A percentile compares a stretch with the other conserved stretches of the same genome.
These are phyloP conservation scores for Collariella sp. DNA, from an alignment of 495 filamentous ascomycete genomes.

Conservation along the genomic window DNA sequence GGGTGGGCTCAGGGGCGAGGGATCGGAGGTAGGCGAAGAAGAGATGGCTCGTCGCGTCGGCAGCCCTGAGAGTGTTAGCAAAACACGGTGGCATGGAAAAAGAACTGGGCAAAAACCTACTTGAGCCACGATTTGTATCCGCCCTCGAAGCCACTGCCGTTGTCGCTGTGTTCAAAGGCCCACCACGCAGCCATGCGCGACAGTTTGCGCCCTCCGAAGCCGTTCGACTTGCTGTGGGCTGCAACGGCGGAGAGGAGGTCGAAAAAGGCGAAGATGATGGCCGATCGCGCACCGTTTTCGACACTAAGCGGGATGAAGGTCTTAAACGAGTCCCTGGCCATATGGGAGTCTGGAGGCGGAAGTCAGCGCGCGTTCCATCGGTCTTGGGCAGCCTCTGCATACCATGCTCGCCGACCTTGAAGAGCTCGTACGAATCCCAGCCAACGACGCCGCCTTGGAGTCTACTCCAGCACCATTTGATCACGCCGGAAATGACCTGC, in stretches of 20 bases:
- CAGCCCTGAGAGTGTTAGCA: constrained; percentile 52
- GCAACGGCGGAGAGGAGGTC: constrained; percentile 76
- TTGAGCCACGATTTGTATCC: constrained; percentile 78
- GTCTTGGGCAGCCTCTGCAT: constrained; percentile 16
- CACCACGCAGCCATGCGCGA: constrained; percentile 97
- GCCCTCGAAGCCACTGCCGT: constrained; percentile 86
- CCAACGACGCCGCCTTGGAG: constrained; percentile 86
- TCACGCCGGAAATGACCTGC: constrained; percentile 82
- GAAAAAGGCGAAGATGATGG: constrained; percentile 95
- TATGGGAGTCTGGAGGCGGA: constrained; percentile 63
- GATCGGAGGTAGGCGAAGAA: constrained; percentile 97
- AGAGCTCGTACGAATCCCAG: constrained; percentile 95
- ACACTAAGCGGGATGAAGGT: constrained; percentile 94
- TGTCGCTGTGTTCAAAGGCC: constrained; percentile 88
- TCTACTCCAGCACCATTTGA: constrained; percentile 99
- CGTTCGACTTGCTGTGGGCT: constrained; percentile 83
- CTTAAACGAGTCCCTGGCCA: constrained; percentile 86
- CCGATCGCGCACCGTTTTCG: constrained; percentile 74
- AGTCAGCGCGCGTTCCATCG: background rate
- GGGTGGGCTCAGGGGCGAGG: constrained; percentile 65
- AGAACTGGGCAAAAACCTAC: constrained; percentile 15
- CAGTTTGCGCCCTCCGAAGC: constrained; percentile 85
- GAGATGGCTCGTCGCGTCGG: constrained; percentile 90
- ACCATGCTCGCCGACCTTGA: constrained; percentile 92
- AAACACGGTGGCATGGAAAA: background rate